Base-by-base conservation (phyloP, 768 basidiomycete species). In the Leccinum incarnatum region DNA sequence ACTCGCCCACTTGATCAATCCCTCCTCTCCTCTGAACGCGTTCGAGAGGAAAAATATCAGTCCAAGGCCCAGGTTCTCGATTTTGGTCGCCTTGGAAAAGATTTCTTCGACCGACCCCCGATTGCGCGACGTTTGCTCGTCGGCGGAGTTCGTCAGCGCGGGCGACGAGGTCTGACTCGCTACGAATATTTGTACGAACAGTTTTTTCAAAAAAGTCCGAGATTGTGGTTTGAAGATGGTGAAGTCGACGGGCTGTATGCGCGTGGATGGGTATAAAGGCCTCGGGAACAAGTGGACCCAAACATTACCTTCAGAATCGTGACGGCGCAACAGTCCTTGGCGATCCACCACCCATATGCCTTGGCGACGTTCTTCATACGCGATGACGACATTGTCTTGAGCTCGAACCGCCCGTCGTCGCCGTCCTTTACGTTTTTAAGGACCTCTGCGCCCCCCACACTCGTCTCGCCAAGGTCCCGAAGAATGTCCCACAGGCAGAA, bases 401-500 rank as follows among this genome's bases (percentile, higher is more conserved):
- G 74, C 17, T 84, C 78, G 30, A 76, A 74, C 11, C 68, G 73
- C 14, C 48, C 25, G 49, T 63, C 68, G 21, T 80, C 81, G 47
- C 81, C 77, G n/a, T 81, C 77, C 48, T 73, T 69, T 32, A 76
- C 54, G 59, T 80, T 84, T 70, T 90, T 91, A 66, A 91, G 79
- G 40, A 93, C 76, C 68, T 88, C 90, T 0, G 81, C 82, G 7
- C 93, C 93, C 2, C 93, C 93, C 36, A 95, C 91, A 30, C 75
- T 82, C 10, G 78, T 82, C 73, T 97, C 93, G 12, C 94, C 96
- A 47, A 98, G 77, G 59, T 92, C 92, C 9, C 96, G 88, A 29
- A 98, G 75, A 70, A 98, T 95, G 70, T 99, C 97, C 97, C 97
- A 99, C 7, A 98, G 75, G 65, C 87, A 92, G 72, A 92, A 98